Base-by-base conservation (phyloP, 2,329 filamentous ascomycete genomes). In the Nemania bipapillata region DNA sequence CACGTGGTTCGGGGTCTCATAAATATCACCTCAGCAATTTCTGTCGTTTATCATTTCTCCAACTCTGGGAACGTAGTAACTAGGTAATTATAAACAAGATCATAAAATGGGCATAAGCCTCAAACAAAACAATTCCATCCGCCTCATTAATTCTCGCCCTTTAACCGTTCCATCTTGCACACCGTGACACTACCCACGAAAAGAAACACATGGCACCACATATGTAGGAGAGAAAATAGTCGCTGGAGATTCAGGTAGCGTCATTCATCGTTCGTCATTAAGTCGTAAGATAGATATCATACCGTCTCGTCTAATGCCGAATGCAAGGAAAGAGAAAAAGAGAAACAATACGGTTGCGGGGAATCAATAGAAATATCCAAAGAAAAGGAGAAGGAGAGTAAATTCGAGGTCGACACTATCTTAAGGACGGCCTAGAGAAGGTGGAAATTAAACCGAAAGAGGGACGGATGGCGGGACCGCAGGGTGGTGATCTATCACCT, bases 261-360 rank as follows among this genome's bases (percentile, higher is more conserved):
- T 20, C n/a, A 52, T 40, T 40, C 45, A 11, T 60, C 32, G 35
- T 52, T 60, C 57, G 28, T 60, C 47, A 40, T 60, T 15, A 50
- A 40, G 57, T 60, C 57, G 57, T 60, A 45, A 45, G 40, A 45
- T 24, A 42, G n/a, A 22, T 45, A 45, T 30, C 49, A 54, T 54
- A 26, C 50, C 24, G 47, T 20, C 57, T 60, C 57, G 11, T 62
- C 59, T 62, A 62, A 45, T 62, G 59, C 49, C 37, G 17, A 45
- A 53, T 35, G 24, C n/a, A 62, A 60, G 28, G 11, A 30, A 22
- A 9, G 42, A 30, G n/a, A 20, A 20, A n/a, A 30, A 15, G 26
- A 47, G 17, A 60, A 0, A 12, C 9, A 22, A 60, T 9, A 20
- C 11, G 17, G 40, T 52, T n/a, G 6, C 1, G n/a, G 3, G 24